phyloP scores from a whole-genome alignment of 176 grass and related monocot species.

The maize (Zea mays) region Zm-B73-REFERENCE-NAM-5.0 NC_050098.1:233606001-233606500 shows the following conservation, averaged over 20 bases:
- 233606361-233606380: conserved; percentile 41
- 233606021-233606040: conserved; percentile 82
- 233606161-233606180: conserved; percentile 60
- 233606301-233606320: conserved; percentile 62
- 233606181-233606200: conserved; percentile 78
- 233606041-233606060: conserved; percentile 83
- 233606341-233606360: conserved; percentile 56
- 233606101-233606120: conserved; percentile 72
- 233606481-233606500: conserved; percentile 61
- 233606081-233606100: conserved; percentile 72
- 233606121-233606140: conserved; percentile 70
- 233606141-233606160: conserved; percentile 40
- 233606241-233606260: conserved; percentile 68
- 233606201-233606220: conserved; percentile 54
- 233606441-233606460: conserved; percentile 42
- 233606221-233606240: conserved; percentile 78
- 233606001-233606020: conserved; percentile 44
- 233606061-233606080: conserved; percentile 59
- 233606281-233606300: conserved; percentile 55
- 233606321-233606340: conserved; percentile 80
- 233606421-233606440: conserved; percentile 51
- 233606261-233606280: conserved; percentile 59
- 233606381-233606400: conserved; percentile 33
- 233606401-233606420: conserved; percentile 14
- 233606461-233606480: conserved; percentile 48